A percentile compares a stretch with the other conserved stretches of the same genome.
Conservation (phyloP, 805 yeast species). For the Teunomyces stri region DNA sequence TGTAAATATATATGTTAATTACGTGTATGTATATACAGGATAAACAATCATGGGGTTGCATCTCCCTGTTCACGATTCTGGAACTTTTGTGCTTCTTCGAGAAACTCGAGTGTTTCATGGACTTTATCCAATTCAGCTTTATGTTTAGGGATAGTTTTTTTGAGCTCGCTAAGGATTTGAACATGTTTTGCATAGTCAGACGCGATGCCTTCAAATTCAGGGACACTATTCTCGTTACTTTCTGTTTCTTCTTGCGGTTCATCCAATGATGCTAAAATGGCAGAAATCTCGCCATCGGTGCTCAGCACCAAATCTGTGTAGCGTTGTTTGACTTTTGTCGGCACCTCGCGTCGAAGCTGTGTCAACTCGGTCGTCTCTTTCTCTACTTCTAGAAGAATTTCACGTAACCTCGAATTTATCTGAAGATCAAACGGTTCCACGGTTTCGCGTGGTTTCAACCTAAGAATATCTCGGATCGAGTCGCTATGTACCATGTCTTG, state of each 20-base stretch:
- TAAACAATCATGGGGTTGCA: neutral
- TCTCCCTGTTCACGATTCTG: conserved; percentile 3
- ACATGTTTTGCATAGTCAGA: conserved; percentile 29
- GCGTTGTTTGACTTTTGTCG: conserved; percentile 36
- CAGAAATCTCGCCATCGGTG: conserved; percentile 31
- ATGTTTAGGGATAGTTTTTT: conserved; percentile 34
- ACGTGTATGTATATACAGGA: neutral
- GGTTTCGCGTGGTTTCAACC: conserved; percentile 33
- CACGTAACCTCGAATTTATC: conserved; percentile 57
- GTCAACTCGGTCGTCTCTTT: conserved; percentile 58
- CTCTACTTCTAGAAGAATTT: conserved; percentile 59
- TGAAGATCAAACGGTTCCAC: conserved; percentile 72
- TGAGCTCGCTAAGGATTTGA: conserved; percentile 29
- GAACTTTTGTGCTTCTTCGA: conserved; percentile 16
- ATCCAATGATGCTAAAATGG: conserved; percentile 13
- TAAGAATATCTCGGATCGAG: conserved; percentile 15
- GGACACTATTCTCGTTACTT: conserved; percentile 9
- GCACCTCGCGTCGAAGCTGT: conserved; percentile 51
- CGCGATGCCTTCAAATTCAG: conserved; percentile 15
- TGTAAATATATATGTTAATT: neutral
- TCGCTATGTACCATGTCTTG: conserved; percentile 11
- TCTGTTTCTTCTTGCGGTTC: conserved; percentile 14
- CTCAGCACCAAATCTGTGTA: conserved; percentile 33
- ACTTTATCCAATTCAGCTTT: conserved; percentile 34
- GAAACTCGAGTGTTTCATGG: conserved; percentile 27